These are phyloP conservation scores for Linum lewisii DNA, from an alignment of 345 rosid genomes.

Conservation along the genomic window DNA sequence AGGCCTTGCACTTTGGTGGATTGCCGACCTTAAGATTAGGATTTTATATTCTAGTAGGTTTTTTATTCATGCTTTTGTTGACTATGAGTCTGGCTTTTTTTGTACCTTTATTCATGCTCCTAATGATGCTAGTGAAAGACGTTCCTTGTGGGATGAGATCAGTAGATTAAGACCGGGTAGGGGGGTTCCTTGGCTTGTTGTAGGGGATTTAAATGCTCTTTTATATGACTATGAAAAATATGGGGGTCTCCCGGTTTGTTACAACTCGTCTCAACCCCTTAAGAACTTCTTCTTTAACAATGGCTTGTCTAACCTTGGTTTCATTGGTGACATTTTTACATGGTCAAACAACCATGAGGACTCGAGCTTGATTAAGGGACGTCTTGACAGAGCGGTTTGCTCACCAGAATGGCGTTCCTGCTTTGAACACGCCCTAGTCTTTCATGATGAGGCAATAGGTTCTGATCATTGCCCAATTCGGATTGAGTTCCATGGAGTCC, in stretches of 20 bases:
- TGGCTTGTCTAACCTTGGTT: no score
- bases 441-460: no score
- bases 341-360: not conserved
- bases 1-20: not conserved
- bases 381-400: not conserved
- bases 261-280: no score
- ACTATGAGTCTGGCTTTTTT: no score
- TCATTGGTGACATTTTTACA: not conserved
- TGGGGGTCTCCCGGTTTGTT: no score
- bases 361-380: not conserved
- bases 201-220: not conserved
- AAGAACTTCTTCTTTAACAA: no score
- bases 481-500: no score
- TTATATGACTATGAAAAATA: no score
- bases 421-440: not conserved
- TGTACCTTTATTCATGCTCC: not conserved
- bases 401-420: no score
- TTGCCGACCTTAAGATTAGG: not conserved
- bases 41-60: not conserved
- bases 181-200: not conserved
- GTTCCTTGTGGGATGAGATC: not conserved
- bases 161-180: no score
- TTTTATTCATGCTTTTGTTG: no score
- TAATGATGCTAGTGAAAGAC: not conserved
- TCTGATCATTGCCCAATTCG: no score